Conservation (phyloP, 1,284 basidiomycete genomes). For the Puccinia horiana region DNA sequence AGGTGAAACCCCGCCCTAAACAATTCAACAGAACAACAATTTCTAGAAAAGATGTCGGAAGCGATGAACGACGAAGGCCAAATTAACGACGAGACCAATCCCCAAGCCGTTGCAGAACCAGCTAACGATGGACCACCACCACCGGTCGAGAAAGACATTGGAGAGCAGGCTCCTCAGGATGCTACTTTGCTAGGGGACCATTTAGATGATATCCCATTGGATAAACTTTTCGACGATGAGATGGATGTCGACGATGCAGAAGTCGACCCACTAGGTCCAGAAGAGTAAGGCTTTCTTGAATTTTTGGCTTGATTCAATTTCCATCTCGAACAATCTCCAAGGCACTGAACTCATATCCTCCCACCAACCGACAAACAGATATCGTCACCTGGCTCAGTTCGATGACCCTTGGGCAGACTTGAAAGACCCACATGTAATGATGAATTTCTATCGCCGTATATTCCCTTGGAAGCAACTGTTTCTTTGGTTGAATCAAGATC, state of each 20-base stretch:
- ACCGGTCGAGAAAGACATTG: no score
- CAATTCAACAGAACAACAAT: no score
- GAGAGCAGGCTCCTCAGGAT: no score
- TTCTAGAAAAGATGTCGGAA: background rate
- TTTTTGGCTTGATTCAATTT: background rate
- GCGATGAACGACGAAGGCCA: background rate
- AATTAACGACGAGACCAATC: background rate
- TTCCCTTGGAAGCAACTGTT: conserved; percentile 94
- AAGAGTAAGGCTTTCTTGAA: background rate
- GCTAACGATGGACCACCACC: background rate
- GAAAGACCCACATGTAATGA: conserved; percentile 71
- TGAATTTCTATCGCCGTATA: conserved; percentile 83
- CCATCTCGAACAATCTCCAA: background rate
- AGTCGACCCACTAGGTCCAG: background rate
- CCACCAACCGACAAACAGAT: background rate
- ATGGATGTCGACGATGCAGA: background rate
- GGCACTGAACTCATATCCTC: no score
- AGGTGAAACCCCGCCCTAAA: no score
- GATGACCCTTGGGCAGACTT: conserved; percentile 57
- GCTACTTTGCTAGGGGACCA: background rate
- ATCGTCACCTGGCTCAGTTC: conserved; percentile 10
- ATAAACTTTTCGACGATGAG: background rate
- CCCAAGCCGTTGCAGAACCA: background rate
- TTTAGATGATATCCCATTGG: background rate
- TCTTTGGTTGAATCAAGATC: conserved; percentile 91